These are phyloP conservation scores for Ceratocystis destructans DNA, from an alignment of 2,329 filamentous ascomycete species.

Conservation along the genomic window DNA sequence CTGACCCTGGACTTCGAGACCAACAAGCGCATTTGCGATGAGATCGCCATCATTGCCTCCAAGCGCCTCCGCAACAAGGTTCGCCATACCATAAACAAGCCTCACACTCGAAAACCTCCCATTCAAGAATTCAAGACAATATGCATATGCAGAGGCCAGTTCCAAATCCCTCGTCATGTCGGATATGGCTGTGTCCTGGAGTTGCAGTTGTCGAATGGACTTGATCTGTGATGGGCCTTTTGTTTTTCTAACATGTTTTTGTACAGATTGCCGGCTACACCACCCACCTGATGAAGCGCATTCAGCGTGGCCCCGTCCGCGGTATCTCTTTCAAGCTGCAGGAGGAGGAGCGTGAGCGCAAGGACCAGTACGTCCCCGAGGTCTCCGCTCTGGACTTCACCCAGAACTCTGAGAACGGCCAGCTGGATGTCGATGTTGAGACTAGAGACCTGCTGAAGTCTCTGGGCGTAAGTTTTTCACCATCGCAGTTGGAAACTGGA, in stretches of 20 bases:
- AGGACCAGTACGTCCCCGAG: slow-evolving; percentile 99
- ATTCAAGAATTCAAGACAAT: background rate
- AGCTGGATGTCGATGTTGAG: slow-evolving; percentile 89
- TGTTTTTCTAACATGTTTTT: slow-evolving; percentile 1
- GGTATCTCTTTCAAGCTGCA: slow-evolving; percentile 99
- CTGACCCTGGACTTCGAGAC: slow-evolving; percentile 99
- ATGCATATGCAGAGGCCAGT: background rate
- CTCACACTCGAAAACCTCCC: background rate
- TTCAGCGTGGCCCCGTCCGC: slow-evolving; percentile 96
- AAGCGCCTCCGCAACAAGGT: slow-evolving; percentile 99
- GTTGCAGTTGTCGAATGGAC: slow-evolving; percentile 11
- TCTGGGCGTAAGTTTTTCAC: slow-evolving; percentile 67
- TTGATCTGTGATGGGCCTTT: background rate
- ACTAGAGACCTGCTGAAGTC: slow-evolving; percentile 99
- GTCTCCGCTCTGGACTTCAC: slow-evolving; percentile 96
- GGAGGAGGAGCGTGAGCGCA: slow-evolving; percentile 99
- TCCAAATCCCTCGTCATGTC: background rate
- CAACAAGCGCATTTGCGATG: slow-evolving; percentile 99
- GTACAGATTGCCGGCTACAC: slow-evolving; percentile 89
- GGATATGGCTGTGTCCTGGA: background rate
- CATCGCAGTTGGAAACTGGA: background rate
- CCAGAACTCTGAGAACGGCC: slow-evolving; percentile 82
- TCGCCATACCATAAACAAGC: slow-evolving; percentile 11
- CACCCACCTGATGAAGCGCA: slow-evolving; percentile 99
- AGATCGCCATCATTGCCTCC: slow-evolving; percentile 97